A percentile compares a stretch with the other conserved stretches of the same genome.
These are phyloP conservation scores for Aspergillus ibericus DNA, from an alignment of 2,329 filamentous ascomycete genomes.

Conservation along the genomic window DNA sequence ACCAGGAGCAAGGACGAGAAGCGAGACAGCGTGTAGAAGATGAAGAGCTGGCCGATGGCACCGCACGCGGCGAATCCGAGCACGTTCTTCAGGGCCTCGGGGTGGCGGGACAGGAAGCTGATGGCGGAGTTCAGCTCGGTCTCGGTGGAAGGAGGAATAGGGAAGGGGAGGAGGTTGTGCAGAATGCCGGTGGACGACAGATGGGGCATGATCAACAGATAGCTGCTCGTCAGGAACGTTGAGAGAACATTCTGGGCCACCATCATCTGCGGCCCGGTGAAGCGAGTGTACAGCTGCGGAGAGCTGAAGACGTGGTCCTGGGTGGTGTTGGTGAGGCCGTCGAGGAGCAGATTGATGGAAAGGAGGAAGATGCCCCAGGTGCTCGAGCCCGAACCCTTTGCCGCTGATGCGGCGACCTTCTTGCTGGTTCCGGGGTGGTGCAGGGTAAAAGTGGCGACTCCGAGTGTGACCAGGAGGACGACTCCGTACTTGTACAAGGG, in stretches of 20 bases:
- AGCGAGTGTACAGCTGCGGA: slow-evolving; percentile 66
- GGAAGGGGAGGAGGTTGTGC: slow-evolving; percentile 66
- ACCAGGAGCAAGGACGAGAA: slow-evolving; percentile 92
- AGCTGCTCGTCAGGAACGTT: slow-evolving; percentile 72
- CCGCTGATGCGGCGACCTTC: slow-evolving; percentile 49
- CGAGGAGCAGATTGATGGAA: slow-evolving; percentile 86
- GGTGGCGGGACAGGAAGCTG: slow-evolving; percentile 76
- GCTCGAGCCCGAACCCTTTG: slow-evolving; percentile 64
- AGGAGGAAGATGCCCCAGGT: slow-evolving; percentile 72
- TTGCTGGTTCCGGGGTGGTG: slow-evolving; percentile 68
- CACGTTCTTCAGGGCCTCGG: slow-evolving; percentile 80
- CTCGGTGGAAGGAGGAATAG: slow-evolving; percentile 56
- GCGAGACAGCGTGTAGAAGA: slow-evolving; percentile 90
- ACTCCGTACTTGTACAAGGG: slow-evolving; percentile 96
- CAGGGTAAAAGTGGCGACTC: slow-evolving; percentile 92
- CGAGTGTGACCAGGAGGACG: slow-evolving; percentile 83
- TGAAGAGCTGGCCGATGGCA: slow-evolving; percentile 92
- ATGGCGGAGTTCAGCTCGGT: slow-evolving; percentile 79
- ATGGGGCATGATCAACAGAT: slow-evolving; percentile 77
- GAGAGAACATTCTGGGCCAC: slow-evolving; percentile 91
- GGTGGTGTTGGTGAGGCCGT: slow-evolving; percentile 92
- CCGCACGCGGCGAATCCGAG: slow-evolving; percentile 87
- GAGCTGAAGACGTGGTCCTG: slow-evolving; percentile 89
- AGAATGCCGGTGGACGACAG: slow-evolving; percentile 67
- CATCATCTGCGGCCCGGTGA: slow-evolving; percentile 98